These are phyloP conservation scores for Cyclotella kingstonii DNA, from an alignment of 108 stramenopile species.

Conservation along the genomic window DNA sequence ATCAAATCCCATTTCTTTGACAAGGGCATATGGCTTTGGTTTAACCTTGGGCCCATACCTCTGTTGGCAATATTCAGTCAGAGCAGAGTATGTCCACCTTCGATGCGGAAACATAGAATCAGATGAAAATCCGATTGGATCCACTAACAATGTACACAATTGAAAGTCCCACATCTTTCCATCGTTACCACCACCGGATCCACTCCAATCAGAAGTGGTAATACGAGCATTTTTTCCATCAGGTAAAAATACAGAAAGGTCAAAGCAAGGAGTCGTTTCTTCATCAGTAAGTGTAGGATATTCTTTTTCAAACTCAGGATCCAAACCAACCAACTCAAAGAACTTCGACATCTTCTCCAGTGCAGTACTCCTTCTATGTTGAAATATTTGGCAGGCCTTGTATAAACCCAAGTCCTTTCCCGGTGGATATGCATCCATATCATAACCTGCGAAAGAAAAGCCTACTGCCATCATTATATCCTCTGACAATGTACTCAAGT, in stretches of 20 bases:
- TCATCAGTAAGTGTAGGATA: slow-evolving; percentile 15
- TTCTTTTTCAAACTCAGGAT: slow-evolving; percentile 12
- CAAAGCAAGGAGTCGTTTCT: slow-evolving; percentile 51
- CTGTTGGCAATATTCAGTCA: slow-evolving; percentile 55
- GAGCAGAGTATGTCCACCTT: slow-evolving; percentile 50
- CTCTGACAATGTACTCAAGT: slow-evolving; percentile 30
- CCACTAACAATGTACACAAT: slow-evolving; percentile 60
- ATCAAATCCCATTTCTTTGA: slow-evolving; percentile 57
- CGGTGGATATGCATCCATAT: slow-evolving; percentile 80
- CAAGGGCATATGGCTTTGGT: slow-evolving; percentile 57
- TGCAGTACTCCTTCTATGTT: slow-evolving; percentile 22
- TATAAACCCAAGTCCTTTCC: slow-evolving; percentile 44
- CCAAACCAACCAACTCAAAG: slow-evolving; percentile 19
- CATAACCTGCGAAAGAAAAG: slow-evolving; percentile 62
- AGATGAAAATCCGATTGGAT: slow-evolving; percentile 60
- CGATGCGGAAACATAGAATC: slow-evolving; percentile 74
- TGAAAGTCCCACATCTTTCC: slow-evolving; percentile 83
- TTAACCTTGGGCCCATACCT: slow-evolving; percentile 54
- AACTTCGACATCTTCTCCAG: slow-evolving; percentile 36
- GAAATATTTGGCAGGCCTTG: slow-evolving; percentile 61
- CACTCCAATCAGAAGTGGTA: slow-evolving; percentile 63
- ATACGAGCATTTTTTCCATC: slow-evolving; percentile 58
- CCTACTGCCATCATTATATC: slow-evolving; percentile 55
- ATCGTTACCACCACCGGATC: slow-evolving; percentile 57
- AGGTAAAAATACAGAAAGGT: slow-evolving; percentile 60